Conservation (phyloP, 2,329 filamentous ascomycete genomes). For the Teratosphaeria nubilosa region DNA sequence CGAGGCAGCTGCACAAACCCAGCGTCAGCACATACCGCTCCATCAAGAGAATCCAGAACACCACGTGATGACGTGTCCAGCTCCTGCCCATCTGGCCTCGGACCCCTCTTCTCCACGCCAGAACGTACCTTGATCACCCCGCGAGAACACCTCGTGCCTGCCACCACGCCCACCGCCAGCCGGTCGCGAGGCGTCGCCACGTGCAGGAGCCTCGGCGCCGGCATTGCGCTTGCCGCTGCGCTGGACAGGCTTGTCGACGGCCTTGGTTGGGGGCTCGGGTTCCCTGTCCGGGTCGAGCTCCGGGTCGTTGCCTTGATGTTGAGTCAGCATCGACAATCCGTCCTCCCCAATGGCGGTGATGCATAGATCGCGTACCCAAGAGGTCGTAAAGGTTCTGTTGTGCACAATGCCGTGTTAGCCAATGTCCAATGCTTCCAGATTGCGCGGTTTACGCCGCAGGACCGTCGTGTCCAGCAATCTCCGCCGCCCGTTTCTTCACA, state of each 20-base stretch:
- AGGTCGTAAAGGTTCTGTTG: constrained; percentile 90
- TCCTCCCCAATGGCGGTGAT: neutral
- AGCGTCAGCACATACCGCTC: neutral
- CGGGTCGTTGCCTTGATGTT: constrained; percentile 53
- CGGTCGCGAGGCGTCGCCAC: constrained; percentile 24
- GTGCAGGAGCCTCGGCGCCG: constrained; percentile 56
- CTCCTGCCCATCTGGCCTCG: neutral
- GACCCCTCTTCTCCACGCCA: neutral
- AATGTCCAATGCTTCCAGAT: neutral
- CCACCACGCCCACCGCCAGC: constrained; percentile 38
- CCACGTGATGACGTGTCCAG: neutral
- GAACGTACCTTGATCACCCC: constrained; percentile 78
- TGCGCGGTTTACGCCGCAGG: constrained; percentile 1
- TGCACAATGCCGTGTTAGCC: constrained; percentile 3
- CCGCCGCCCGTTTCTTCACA: neutral
- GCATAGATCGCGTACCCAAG: constrained; percentile 59
- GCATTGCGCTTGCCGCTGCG: constrained; percentile 81
- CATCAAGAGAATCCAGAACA: neutral
- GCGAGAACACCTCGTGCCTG: constrained; percentile 51
- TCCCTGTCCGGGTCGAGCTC: constrained; percentile 64
- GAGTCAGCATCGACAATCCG: constrained; percentile 10
- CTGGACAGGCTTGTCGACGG: constrained; percentile 71
- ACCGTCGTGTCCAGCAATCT: neutral
- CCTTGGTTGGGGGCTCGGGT: constrained; percentile 71
- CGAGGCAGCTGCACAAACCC: constrained; percentile 48